These are phyloP conservation scores for Phalaenopsis hybrid DNA, from an alignment of 116 monocot species.

Conservation along the genomic window DNA sequence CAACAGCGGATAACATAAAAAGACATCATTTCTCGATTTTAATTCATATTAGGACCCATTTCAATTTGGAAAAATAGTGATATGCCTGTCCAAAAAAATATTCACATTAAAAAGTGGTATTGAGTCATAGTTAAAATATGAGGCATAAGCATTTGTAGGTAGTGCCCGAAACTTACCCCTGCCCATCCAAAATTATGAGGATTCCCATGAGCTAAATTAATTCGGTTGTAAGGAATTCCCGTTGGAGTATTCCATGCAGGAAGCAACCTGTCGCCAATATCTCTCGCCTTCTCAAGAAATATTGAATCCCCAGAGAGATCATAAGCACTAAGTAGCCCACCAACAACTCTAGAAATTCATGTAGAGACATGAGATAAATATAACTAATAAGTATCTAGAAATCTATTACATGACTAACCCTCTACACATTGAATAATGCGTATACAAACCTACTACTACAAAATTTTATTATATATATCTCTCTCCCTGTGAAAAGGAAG, in stretches of 20 bases:
- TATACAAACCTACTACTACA: neutral
- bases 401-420: neutral
- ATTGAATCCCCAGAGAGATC: constrained; percentile 81
- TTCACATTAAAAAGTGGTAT: neutral
- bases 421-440: neutral
- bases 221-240: constrained; percentile 83
- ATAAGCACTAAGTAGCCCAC: constrained; percentile 83
- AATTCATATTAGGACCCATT: neutral
- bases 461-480: neutral
- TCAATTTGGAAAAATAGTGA: neutral
- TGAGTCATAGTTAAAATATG: neutral
- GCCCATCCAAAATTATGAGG: constrained; percentile 88
- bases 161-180: constrained; percentile 36
- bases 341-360: constrained; percentile 63
- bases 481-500: constrained; percentile 1
- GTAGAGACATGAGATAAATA: neutral
- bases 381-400: neutral
- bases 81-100: neutral
- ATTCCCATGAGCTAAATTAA: constrained; percentile 74
- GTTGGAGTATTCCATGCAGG: constrained; percentile 83
- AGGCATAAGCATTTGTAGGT: neutral
- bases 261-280: constrained; percentile 73
- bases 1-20: neutral
- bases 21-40: neutral
- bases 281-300: constrained; percentile 85